Base-by-base conservation (phyloP, 164 flowering plant genomes). In the Kingdonia uniflora region DNA sequence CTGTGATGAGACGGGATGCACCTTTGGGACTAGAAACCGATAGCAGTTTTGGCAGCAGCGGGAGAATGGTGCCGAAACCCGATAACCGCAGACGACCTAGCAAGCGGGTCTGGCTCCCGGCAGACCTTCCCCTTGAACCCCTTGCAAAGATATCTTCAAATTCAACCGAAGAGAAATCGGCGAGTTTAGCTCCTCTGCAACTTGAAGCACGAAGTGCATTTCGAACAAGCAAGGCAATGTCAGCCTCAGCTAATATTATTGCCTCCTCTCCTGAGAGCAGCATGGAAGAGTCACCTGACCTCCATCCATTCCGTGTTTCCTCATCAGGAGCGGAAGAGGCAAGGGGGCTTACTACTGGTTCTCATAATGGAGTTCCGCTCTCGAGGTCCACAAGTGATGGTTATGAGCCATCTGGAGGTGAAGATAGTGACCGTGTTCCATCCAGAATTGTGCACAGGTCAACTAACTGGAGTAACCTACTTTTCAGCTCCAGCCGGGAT, bases 341-440 rank as follows among this genome's bases (percentile, higher is more conserved):
- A n/a, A 68, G 78, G 53, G 64, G 78, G 54, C 71, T 78, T 15
- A 68, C 74, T 39, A 40, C 68, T 45, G 71, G 66, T 29, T 22
- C 45, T 16, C 75, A 65, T 44, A 62, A 65, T 38, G 95, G 76
- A 37, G 37, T 82, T 35, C 81, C 78, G 8, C 61, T 84, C 12
- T 80, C 95, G 20, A 81, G 91, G 73, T 90, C 95, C 22, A 77
- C 88, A 11, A 90, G 97, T 64, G 97, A 80, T 67, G 97, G 97
- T 20, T 90, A 90, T 54, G 97, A 90, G 42, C 82, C 97, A 14
- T 90, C 97, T 12, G 97, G 97, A 25, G 97, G 97, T 17, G 97
- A 90, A 77, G 97, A 90, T 49, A 90, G 95, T 66, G 97, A 90
- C 54, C 71, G 70, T 20, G 79, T 87, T 60, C 85, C 89, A 23